These are phyloP conservation scores for Rhynchosporium agropyri DNA, from an alignment of 2,329 filamentous ascomycete genomes.

Conservation along the genomic window DNA sequence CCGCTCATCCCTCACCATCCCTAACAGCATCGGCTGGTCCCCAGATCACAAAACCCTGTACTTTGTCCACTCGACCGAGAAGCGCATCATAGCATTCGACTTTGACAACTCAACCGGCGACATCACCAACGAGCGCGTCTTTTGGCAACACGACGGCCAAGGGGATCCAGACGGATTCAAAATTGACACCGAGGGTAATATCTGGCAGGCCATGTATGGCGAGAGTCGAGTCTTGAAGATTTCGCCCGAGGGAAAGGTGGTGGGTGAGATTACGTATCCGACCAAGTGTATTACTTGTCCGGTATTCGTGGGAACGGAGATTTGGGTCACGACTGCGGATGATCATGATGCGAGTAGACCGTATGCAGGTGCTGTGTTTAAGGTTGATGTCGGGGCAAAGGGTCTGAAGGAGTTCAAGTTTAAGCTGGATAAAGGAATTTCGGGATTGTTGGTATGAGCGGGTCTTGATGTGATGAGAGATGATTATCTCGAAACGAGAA, in stretches of 20 bases:
- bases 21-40: conserved; percentile 85
- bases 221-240: conserved; percentile 76
- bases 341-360: conserved; percentile 64
- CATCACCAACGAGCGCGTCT: conserved; percentile 69
- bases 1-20: conserved; percentile 70
- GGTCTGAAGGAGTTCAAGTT: conserved; percentile 68
- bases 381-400: conserved; percentile 72
- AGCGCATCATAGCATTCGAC: conserved; percentile 73
- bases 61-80: conserved; percentile 76
- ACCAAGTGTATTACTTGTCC: conserved; percentile 81
- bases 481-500: too few relatives aligned
- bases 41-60: conserved; percentile 67
- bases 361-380: conserved; percentile 73
- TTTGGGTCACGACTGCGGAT: conserved; percentile 78
- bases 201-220: conserved; percentile 89
- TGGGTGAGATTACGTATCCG: conserved; percentile 75
- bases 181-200: conserved; percentile 79
- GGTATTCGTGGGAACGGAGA: conserved; percentile 71
- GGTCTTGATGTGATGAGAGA: too few relatives aligned
- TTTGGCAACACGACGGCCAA: conserved; percentile 65
- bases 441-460: conserved; percentile 5
- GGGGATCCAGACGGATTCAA: conserved; percentile 83
- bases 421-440: conserved; percentile 45
- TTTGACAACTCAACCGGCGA: conserved; percentile 66
- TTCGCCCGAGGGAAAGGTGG: conserved; percentile 62